Evolutionary conservation across 176 grass and related monocot genomes (phyloP).

Genomic region (Chrysopogon serrulatus): DNA sequence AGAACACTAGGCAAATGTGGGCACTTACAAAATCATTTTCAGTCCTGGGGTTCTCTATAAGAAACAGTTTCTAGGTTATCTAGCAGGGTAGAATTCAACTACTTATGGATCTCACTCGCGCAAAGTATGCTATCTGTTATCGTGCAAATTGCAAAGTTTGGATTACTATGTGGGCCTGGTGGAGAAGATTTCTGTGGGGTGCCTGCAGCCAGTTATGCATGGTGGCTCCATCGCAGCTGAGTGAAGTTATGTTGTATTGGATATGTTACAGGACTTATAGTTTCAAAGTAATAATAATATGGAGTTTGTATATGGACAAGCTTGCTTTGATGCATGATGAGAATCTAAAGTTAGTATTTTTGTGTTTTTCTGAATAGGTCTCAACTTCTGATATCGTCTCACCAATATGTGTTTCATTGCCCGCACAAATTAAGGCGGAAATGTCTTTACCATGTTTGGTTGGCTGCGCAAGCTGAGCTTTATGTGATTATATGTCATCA

Average conservation of each 20-base stretch:
- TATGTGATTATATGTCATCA: not conserved
- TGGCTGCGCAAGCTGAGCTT: not conserved
- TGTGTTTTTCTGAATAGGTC: not conserved
- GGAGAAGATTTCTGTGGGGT: constrained; percentile 12
- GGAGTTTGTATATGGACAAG: constrained; percentile 23
- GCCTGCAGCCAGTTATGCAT: not conserved
- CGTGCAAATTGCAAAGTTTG: constrained; percentile 19
- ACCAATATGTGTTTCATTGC: not conserved
- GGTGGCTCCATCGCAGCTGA: not conserved
- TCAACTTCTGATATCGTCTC: not conserved
- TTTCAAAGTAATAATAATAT: constrained; percentile 40
- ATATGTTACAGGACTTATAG: constrained; percentile 35
- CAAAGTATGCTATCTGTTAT: constrained; percentile 29
- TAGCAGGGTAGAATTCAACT: constrained; percentile 34
- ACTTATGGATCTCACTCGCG: not conserved
- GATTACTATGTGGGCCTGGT: constrained; percentile 20
- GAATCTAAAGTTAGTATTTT: not conserved
- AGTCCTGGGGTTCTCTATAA: not conserved
- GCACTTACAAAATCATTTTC: not conserved
- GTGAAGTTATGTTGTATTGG: constrained; percentile 16
- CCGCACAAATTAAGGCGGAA: not conserved
- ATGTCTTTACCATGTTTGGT: not conserved
- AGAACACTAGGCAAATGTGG: not conserved
- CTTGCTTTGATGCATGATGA: not conserved
- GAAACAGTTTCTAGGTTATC: constrained; percentile 32